Evolutionary conservation across 2,329 filamentous ascomycete species (phyloP), one percentile per base, ranked within the genome.

Genomic region (Cladosporium sp.): DNA sequence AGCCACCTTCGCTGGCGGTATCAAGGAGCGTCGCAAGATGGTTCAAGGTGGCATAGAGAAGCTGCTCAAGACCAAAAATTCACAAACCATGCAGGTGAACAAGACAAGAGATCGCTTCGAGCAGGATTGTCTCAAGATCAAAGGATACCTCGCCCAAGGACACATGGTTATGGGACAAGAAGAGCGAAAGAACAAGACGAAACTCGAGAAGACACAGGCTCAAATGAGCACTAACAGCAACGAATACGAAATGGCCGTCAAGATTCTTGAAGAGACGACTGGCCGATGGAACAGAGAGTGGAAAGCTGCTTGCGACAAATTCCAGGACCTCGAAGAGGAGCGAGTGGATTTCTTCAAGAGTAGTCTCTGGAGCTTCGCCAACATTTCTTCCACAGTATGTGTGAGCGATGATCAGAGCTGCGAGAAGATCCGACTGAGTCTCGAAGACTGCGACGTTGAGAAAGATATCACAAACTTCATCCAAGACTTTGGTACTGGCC

Each of bases 111-210:
- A 99, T 75, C 88, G 88, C 50, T 99, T 95, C 71, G 94, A 99
- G 75, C 93, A 99, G 74, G 95, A 99, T 66, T 97, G 93, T 71
- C 80, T 99, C 44, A 94, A 96, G 72, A 97, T 99, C 73, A 99
- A 99, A 75, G 94, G 94, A 37, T 99, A 99, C 70, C 84, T 99
- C 4, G 94, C 95, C 3, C 94, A 99, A 74, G 94, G 94, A 9
- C 95, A 99, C 72, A 99, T 99, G 94, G 94, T 99, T 58, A 99
- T 99, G 94, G 94, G 94, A 13, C 94, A 99, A 67, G 94, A 99
- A 72, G 94, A 99, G 77, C 86, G 94, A 25, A 97, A 96, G 77
- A 99, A 99, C 75, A 99, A 99, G 77, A 92, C 93, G 20, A 97
- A 96, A 75, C 83, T 99, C 42, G 94, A 99, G 74, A 99, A 99